These are phyloP conservation scores for Mariannaea sp. DNA, from an alignment of 2,329 filamentous ascomycete genomes.

Conservation along the genomic window DNA sequence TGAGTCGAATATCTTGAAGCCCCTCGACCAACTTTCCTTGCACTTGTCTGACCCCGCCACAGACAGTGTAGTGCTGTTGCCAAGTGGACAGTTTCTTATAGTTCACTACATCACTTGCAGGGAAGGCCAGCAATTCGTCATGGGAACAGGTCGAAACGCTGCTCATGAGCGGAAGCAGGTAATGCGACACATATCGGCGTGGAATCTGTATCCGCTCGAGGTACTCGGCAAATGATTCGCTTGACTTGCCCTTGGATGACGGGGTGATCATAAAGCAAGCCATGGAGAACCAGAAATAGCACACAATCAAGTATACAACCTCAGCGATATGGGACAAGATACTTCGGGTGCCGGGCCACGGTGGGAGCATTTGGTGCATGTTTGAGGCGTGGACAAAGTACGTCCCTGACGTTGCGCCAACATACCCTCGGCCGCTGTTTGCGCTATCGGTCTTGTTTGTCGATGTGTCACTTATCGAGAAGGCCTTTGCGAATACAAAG, in stretches of 20 bases:
- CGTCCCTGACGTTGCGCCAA: constrained; percentile 36
- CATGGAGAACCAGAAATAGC: constrained; percentile 58
- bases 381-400: constrained; percentile 62
- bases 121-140: constrained; percentile 53
- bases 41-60: constrained; percentile 54
- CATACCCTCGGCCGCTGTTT: constrained; percentile 4
- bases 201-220: constrained; percentile 56
- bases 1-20: constrained; percentile 47
- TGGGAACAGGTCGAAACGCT: constrained; percentile 61
- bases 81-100: constrained; percentile 55
- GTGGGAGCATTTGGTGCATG: constrained; percentile 53
- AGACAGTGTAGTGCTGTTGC: constrained; percentile 56
- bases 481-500: constrained; percentile 53
- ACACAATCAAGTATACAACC: constrained; percentile 49
- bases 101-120: constrained; percentile 56
- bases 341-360: constrained; percentile 45
- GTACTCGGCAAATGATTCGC: constrained; percentile 56
- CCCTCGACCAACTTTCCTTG: constrained; percentile 51
- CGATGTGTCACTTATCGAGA: constrained; percentile 11
- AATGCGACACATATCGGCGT: constrained; percentile 51
- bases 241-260: constrained; percentile 43
- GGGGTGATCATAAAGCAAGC: constrained; percentile 56
- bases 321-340: constrained; percentile 50
- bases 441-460: constrained; percentile 3
- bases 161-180: constrained; percentile 60